phyloP scores from a whole-genome alignment of 805 yeast genomes.

The Saccharomycopsis capsularis region DNA sequence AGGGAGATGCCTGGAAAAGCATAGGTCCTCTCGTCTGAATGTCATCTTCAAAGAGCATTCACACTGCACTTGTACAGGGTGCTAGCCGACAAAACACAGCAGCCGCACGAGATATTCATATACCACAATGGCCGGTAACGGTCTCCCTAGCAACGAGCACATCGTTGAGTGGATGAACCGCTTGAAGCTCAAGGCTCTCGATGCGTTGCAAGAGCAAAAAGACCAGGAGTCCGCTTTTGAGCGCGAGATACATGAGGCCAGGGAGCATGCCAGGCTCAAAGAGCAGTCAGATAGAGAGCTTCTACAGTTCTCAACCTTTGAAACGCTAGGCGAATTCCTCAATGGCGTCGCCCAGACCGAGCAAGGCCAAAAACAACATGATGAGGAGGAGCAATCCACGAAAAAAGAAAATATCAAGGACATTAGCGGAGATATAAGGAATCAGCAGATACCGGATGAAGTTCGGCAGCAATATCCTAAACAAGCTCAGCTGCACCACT shows the following conservation, averaged over 20 bases:
- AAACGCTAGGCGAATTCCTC: slow-evolving; percentile 11
- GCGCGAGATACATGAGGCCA: slow-evolving; percentile 31
- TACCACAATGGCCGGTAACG: too few species aligned
- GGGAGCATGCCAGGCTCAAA: slow-evolving; percentile 23
- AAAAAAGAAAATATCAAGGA: not conserved
- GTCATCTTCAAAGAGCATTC: too few species aligned
- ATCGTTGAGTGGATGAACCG: slow-evolving; percentile 31
- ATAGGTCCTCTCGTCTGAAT: too few species aligned
- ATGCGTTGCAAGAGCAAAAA: slow-evolving; percentile 28
- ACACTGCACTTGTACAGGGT: too few species aligned
- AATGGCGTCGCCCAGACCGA: not conserved
- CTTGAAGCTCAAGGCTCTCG: slow-evolving; percentile 30
- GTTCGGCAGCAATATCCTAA: not conserved
- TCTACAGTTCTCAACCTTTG: slow-evolving; percentile 6
- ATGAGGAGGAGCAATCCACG: not conserved
- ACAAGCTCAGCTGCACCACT: not conserved
- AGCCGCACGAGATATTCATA: too few species aligned
- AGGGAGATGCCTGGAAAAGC: too few species aligned
- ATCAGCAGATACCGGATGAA: not conserved
- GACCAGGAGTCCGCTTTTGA: slow-evolving; percentile 34
- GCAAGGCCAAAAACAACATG: not conserved
- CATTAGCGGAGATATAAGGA: not conserved
- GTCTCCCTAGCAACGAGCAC: too few species aligned
- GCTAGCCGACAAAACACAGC: too few species aligned
- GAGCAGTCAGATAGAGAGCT: slow-evolving; percentile 16